Percentiles rank a stretch among this genome's conserved stretches.
These are phyloP conservation scores for Septoria linicola DNA, from an alignment of 2,329 filamentous ascomycete genomes.

Conservation along the genomic window DNA sequence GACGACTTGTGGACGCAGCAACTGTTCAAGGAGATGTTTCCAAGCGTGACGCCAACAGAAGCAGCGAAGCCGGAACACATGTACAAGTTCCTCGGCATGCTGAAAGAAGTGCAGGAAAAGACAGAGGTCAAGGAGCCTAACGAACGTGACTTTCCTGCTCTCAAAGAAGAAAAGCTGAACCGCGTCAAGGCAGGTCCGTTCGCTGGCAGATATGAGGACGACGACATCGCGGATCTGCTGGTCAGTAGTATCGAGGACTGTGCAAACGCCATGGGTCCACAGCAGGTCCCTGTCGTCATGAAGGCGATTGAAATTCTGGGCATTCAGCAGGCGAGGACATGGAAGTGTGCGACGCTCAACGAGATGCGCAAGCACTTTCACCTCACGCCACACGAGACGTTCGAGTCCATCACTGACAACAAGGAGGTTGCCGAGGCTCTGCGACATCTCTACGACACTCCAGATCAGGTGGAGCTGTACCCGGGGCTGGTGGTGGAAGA, in stretches of 20 bases:
- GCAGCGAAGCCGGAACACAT: constrained; percentile 31
- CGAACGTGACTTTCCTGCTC: constrained; percentile 37
- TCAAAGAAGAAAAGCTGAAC: constrained; percentile 33
- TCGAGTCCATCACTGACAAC: constrained; percentile 60
- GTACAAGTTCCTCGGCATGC: constrained; percentile 33
- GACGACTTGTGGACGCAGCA: constrained; percentile 50
- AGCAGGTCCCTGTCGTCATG: constrained; percentile 59
- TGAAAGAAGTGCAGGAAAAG: constrained; percentile 32
- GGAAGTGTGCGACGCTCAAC: constrained; percentile 62
- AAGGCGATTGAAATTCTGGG: constrained; percentile 62
- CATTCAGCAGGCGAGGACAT: constrained; percentile 61
- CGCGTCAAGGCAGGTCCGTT: constrained; percentile 35
- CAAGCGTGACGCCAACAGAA: constrained; percentile 25
- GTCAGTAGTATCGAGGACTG: constrained; percentile 60
- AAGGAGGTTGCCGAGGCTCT: constrained; percentile 56
- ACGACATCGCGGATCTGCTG: constrained; percentile 58
- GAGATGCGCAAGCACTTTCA: constrained; percentile 65
- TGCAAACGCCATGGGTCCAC: constrained; percentile 59
- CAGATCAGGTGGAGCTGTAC: constrained; percentile 68
- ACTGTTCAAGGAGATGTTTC: constrained; percentile 39
- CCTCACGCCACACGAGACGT: constrained; percentile 56
- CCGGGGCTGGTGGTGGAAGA: constrained; percentile 66
- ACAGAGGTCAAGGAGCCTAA: constrained; percentile 34
- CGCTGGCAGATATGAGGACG: constrained; percentile 57
- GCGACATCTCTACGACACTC: constrained; percentile 60